phyloP scores from a whole-genome alignment of 805 yeast species.

The Teunomyces barrocoloradensis region DNA sequence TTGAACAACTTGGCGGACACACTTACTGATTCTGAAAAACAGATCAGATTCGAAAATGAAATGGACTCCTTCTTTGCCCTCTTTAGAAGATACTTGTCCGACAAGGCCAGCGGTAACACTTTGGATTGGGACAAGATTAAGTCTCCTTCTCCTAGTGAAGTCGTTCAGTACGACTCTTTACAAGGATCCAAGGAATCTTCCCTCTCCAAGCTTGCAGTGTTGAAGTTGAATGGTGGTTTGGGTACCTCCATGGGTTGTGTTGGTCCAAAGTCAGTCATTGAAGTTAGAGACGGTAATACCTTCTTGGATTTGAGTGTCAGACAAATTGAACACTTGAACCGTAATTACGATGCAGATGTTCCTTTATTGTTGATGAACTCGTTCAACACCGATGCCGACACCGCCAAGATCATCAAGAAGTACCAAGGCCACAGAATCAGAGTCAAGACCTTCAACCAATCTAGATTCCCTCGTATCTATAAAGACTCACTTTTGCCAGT shows the following conservation, averaged over 20 bases:
- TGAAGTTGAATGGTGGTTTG: conserved; percentile 95
- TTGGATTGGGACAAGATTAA: conserved; percentile 94
- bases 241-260: conserved; percentile 99
- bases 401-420: conserved; percentile 92
- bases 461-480: conserved; percentile 94
- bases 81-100: conserved; percentile 87
- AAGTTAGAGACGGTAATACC: conserved; percentile 97
- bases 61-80: conserved; percentile 93
- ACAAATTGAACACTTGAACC: conserved; percentile 93
- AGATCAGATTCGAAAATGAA: conserved; percentile 72
- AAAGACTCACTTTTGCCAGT: conserved; percentile 96
- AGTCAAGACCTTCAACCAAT: conserved; percentile 95
- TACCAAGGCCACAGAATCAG: conserved; percentile 95
- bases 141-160: conserved; percentile 88
- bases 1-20: conserved; percentile 86
- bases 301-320: conserved; percentile 94
- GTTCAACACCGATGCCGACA: conserved; percentile 94
- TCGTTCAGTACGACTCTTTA: conserved; percentile 68
- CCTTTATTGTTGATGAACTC: conserved; percentile 98
- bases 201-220: conserved; percentile 83
- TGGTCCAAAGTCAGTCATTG: conserved; percentile 97
- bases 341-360: conserved; percentile 86
- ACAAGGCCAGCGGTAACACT: conserved; percentile 80
- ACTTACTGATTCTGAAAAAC: conserved; percentile 51
- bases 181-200: conserved; percentile 13